Evolutionary conservation across 345 rosid genomes (phyloP), one percentile per base, ranked within the genome.

Genomic region (Eucalyptus microcorys): DNA sequence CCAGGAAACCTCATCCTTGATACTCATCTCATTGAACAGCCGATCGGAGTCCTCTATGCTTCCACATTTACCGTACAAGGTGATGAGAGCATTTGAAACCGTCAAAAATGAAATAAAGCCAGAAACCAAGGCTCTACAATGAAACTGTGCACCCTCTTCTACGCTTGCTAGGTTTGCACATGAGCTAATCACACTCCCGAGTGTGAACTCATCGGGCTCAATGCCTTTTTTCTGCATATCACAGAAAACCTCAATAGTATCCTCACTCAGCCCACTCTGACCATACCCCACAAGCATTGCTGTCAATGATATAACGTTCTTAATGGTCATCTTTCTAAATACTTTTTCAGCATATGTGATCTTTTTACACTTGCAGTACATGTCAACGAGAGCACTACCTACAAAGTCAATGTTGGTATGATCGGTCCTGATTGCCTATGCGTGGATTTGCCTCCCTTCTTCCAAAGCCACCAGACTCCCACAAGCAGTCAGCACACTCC

Each of bases 261-360:
- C 97, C 91, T 94, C 98, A 79, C 95, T 91, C 89, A 90, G 94
- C 26, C 98, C 99, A 50, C 93, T 94, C 90, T 96, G 98, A 53
- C 98, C 97, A 92, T 96, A 96, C 85, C 98, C 98, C 92, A 96
- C 99, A 49, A 96, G 92, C 97, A 97, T 94, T 86, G 98, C 97
- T 87, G 99, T 97, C 98, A 99, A 96, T 52, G 99, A 95, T 76
- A 96, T 96, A 87, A 96, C 96, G 91, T 96, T 97, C 93, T 94
- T 97, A 90, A 86, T 80, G 26, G 87, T 90, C 98, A 95, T 95
- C 88, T 92, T 90, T 90, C 89, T 90, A 86, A 95, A 94, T 90
- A 95, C 96, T 85, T 92, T 90, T 91, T 93, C 95, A 9, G 98
- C 99, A 84, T 92, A 92, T 55, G 87, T 84, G 91, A 95, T 89